Conservation (phyloP, 495 filamentous ascomycete species). For the Podospora pseudoanserina region DNA sequence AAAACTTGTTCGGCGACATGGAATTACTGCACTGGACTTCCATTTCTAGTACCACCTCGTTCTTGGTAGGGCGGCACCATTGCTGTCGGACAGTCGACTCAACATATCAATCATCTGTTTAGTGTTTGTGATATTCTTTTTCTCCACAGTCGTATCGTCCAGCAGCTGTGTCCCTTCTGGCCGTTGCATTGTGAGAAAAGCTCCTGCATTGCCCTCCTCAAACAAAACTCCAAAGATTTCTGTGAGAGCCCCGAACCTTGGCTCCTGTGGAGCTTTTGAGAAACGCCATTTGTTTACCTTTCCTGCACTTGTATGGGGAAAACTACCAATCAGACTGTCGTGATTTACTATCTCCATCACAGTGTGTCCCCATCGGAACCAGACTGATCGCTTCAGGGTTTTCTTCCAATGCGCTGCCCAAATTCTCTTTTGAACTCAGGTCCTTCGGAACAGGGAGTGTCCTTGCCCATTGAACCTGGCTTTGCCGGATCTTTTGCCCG, state of each 20-base stretch:
- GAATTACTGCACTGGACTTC: no score
- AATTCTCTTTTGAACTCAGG: not conserved
- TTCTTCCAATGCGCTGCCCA: not conserved
- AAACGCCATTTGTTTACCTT: not conserved
- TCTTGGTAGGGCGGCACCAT: no score
- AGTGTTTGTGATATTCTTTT: not conserved
- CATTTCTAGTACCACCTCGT: no score
- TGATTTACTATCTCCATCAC: not conserved
- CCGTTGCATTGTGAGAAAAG: not conserved
- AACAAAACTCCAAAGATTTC: not conserved
- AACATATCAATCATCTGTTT: not conserved
- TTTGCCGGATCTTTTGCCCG: slow-evolving; percentile 8
- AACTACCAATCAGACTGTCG: not conserved
- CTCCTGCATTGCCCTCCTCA: not conserved
- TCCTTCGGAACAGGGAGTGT: not conserved
- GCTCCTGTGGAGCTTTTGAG: not conserved
- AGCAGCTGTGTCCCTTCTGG: not conserved
- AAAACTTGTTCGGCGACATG: no score
- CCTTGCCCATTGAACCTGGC: not conserved
- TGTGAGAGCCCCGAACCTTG: not conserved
- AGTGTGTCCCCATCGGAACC: not conserved
- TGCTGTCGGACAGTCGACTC: not conserved
- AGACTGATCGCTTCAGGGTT: not conserved
- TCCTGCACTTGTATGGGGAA: not conserved
- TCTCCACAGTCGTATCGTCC: not conserved